Conservation (phyloP, 2,329 filamentous ascomycete genomes). For the Plenodomus biglobosus region DNA sequence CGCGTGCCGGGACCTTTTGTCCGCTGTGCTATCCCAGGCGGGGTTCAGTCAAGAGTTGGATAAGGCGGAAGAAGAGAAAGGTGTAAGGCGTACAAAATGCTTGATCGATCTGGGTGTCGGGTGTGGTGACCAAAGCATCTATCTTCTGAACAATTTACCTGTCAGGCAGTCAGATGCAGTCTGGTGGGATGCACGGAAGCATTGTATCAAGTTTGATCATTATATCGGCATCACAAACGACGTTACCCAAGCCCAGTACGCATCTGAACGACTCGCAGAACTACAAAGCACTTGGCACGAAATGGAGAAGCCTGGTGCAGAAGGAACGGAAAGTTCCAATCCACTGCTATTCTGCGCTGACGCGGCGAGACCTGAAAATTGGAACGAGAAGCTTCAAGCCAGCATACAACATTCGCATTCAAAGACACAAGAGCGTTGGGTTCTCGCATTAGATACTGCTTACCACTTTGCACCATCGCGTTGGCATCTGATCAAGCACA, state of each 20-base stretch:
- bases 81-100: conserved; percentile 4
- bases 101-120: conserved; percentile 61
- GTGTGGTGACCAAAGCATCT: conserved; percentile 60
- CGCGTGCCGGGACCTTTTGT: conserved; percentile 55
- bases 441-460: conserved; percentile 58
- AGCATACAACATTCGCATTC: conserved; percentile 7
- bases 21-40: conserved; percentile 51
- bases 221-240: conserved; percentile 60
- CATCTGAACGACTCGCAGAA: conserved; percentile 19
- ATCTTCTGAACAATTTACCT: conserved; percentile 39
- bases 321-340: neutral
- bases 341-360: conserved; percentile 53
- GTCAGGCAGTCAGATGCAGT: conserved; percentile 14
- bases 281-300: neutral
- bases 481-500: conserved; percentile 49
- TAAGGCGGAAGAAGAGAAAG: neutral
- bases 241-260: conserved; percentile 48
- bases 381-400: conserved; percentile 38
- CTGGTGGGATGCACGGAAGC: conserved; percentile 16
- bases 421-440: conserved; percentile 46
- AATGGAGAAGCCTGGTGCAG: neutral
- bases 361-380: conserved; percentile 52
- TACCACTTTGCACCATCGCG: conserved; percentile 61
- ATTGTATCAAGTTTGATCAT: conserved; percentile 12
- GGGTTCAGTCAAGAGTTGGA: conserved; percentile 35